Evolutionary conservation across 306 rosid species (phyloP).

Genomic region (Citrullus colocynthis): DNA sequence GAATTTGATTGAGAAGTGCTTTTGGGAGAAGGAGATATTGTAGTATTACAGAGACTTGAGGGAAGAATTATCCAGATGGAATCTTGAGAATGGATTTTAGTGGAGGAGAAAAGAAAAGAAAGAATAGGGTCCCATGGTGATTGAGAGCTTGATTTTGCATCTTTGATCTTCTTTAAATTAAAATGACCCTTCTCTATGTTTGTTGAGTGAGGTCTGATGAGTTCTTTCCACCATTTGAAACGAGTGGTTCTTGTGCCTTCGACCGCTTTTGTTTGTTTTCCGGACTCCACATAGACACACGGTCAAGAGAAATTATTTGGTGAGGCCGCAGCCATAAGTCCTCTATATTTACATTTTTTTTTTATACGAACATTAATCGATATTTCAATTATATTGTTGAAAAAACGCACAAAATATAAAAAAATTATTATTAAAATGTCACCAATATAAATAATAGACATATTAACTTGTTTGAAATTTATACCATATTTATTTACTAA

Average conservation of each 20-base stretch:
- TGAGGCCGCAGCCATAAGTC: too few relatives aligned
- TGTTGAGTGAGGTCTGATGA: not conserved
- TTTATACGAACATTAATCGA: too few relatives aligned
- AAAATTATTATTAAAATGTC: too few relatives aligned
- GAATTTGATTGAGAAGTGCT: not conserved
- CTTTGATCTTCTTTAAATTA: not conserved
- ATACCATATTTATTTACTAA: too few relatives aligned
- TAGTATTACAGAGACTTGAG: not conserved
- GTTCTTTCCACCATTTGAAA: slow-evolving; percentile 37
- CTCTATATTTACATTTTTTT: too few relatives aligned
- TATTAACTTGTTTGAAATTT: too few relatives aligned
- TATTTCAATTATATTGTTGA: too few relatives aligned
- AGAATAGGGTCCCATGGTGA: slow-evolving; percentile 12
- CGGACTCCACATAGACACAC: not conserved
- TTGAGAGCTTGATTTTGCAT: slow-evolving; percentile 24
- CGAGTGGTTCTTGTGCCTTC: slow-evolving; percentile 37
- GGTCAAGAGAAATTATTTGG: not conserved
- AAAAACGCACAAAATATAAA: too few relatives aligned
- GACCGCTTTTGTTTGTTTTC: not conserved
- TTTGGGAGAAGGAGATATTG: not conserved
- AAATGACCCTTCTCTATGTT: not conserved
- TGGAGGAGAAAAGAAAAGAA: slow-evolving; percentile 12
- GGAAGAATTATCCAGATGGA: slow-evolving; percentile 36
- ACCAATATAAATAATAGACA: too few relatives aligned
- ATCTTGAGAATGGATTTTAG: slow-evolving; percentile 40